These are phyloP conservation scores for Metschnikowia proteae DNA, from an alignment of 805 yeast species.

Conservation along the genomic window DNA sequence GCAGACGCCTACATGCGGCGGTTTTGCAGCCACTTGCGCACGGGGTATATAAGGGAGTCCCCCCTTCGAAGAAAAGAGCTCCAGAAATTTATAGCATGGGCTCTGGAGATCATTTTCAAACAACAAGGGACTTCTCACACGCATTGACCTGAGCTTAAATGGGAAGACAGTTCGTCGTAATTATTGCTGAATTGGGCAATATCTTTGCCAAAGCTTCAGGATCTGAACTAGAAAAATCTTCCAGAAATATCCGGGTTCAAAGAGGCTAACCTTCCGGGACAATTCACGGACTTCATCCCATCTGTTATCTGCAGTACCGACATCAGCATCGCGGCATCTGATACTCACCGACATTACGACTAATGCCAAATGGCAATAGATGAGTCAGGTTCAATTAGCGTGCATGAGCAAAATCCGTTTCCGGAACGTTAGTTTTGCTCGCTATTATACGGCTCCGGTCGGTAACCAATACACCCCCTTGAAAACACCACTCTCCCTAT, in stretches of 20 bases:
- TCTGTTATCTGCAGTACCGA: neutral
- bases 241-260: too few relatives aligned
- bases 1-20: neutral
- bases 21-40: slow-evolving; percentile 1
- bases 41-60: neutral
- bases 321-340: too few relatives aligned
- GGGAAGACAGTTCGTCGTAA: too few relatives aligned
- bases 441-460: slow-evolving; percentile 26
- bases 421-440: neutral
- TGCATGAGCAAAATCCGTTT: neutral
- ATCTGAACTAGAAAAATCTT: too few relatives aligned
- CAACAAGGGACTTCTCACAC: neutral
- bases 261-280: too few relatives aligned
- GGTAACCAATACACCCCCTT: slow-evolving; percentile 29
- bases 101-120: neutral
- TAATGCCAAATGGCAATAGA: neutral
- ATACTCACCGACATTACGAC: neutral
- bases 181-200: too few relatives aligned
- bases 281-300: neutral
- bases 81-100: too few relatives aligned
- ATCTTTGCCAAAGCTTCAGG: too few relatives aligned
- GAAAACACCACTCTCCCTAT: slow-evolving; percentile 20
- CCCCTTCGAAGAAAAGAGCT: neutral
- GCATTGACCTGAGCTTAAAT: too few relatives aligned
- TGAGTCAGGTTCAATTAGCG: neutral